These are phyloP conservation scores for Desmodesmus armatus DNA, from an alignment of 139 green algal genomes.

Conservation along the genomic window DNA sequence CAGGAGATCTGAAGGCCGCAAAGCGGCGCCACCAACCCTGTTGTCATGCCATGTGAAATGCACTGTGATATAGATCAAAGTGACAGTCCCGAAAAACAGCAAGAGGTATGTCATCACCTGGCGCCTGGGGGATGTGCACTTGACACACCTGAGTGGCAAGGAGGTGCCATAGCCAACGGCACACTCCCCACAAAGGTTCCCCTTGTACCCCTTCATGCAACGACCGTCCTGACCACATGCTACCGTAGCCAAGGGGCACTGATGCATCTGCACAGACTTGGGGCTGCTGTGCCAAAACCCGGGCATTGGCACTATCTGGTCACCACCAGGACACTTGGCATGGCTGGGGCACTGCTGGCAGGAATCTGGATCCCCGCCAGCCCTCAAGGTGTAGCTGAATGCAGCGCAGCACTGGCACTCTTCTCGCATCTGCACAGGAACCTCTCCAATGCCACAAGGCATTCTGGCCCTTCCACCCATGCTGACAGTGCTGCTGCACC, in stretches of 20 bases:
- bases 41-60: background rate
- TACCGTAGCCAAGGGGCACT: background rate
- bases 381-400: too few relatives aligned
- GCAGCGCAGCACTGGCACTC: too few relatives aligned
- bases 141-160: background rate
- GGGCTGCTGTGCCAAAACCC: background rate
- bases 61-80: background rate
- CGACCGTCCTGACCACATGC: background rate
- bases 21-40: background rate
- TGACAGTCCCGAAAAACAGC: background rate
- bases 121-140: background rate
- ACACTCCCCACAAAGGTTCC: conserved; percentile 1
- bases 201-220: background rate
- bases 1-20: background rate
- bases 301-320: background rate
- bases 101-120: background rate
- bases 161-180: background rate
- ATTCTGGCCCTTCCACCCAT: too few relatives aligned
- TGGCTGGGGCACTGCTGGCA: background rate
- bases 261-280: background rate
- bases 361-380: too few relatives aligned
- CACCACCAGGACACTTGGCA: background rate
- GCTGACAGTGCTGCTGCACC: too few relatives aligned
- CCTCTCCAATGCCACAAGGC: too few relatives aligned
- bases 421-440: too few relatives aligned